These are phyloP conservation scores for Sporisorium exsertum DNA, from an alignment of 1,284 basidiomycete species.

Conservation along the genomic window DNA sequence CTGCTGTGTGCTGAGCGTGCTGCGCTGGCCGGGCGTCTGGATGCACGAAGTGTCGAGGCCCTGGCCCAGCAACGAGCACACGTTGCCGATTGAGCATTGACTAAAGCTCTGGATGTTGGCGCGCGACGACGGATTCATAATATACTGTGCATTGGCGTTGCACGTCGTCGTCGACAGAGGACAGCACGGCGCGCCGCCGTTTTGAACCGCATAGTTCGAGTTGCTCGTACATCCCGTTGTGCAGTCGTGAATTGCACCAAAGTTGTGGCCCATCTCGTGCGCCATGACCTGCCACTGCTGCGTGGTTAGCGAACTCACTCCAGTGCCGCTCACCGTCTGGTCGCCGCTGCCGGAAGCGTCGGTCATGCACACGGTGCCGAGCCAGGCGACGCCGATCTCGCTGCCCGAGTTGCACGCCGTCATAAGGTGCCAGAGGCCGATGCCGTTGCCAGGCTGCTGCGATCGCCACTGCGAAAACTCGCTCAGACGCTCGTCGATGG, in stretches of 20 bases:
- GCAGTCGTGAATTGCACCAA: constrained; percentile 82
- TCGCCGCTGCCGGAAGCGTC: constrained; percentile 72
- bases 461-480: constrained; percentile 87
- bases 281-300: constrained; percentile 81
- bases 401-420: constrained; percentile 84
- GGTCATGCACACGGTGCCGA: constrained; percentile 63
- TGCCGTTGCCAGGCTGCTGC: constrained; percentile 76
- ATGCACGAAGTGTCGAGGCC: constrained; percentile 69
- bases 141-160: constrained; percentile 73
- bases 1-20: constrained; percentile 60
- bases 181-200: constrained; percentile 75
- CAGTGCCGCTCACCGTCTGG: constrained; percentile 81
- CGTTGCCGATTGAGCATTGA: constrained; percentile 83
- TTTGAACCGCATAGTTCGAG: constrained; percentile 57
- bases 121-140: constrained; percentile 54
- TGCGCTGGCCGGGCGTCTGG: constrained; percentile 45
- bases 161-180: constrained; percentile 77
- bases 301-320: constrained; percentile 78
- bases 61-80: constrained; percentile 74
- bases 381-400: constrained; percentile 91
- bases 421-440: constrained; percentile 90
- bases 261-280: constrained; percentile 89
- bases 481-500: constrained; percentile 79
- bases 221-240: constrained; percentile 75
- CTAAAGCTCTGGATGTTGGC: constrained; percentile 51